These are phyloP conservation scores for Phytophthora sansomeana DNA, from an alignment of 352 stramenopile species.

Conservation along the genomic window DNA sequence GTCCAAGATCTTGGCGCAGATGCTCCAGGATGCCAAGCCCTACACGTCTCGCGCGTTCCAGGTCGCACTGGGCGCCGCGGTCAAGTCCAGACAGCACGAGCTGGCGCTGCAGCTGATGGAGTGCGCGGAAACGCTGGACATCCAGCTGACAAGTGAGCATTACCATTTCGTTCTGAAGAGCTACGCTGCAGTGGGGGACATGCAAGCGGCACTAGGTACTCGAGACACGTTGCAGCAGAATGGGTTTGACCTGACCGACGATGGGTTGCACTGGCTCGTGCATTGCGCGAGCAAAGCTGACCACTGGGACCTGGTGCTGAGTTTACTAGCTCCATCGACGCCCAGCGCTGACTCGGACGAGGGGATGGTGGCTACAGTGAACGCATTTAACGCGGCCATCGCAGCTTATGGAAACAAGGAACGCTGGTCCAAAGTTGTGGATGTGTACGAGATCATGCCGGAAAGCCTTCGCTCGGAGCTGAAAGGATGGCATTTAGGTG, in stretches of 20 bases:
- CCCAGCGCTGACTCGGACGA: constrained; percentile 27
- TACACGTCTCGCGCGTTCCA: constrained; percentile 11
- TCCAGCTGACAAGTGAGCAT: constrained; percentile 67
- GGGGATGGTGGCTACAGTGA: constrained; percentile 52
- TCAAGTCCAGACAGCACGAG: constrained; percentile 70
- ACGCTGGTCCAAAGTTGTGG: constrained; percentile 58
- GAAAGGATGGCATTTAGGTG: constrained; percentile 56
- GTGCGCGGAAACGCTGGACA: constrained; percentile 60
- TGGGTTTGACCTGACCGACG: constrained; percentile 62
- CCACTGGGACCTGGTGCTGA: constrained; percentile 56
- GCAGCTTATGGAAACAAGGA: constrained; percentile 67
- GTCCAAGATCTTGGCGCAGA: constrained; percentile 10
- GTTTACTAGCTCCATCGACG: constrained; percentile 37
- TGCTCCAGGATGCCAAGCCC: constrained; percentile 18
- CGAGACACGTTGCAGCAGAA: constrained; percentile 58
- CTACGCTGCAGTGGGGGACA: constrained; percentile 63
- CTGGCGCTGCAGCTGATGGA: constrained; percentile 80
- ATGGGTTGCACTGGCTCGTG: constrained; percentile 68
- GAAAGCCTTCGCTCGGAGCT: constrained; percentile 40
- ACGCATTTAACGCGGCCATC: constrained; percentile 74
- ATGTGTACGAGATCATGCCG: constrained; percentile 62
- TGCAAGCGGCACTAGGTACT: constrained; percentile 60
- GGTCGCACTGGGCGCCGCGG: constrained; percentile 60
- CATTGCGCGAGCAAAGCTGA: constrained; percentile 68
- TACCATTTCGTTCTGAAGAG: constrained; percentile 82